Base-by-base conservation (phyloP, 2,329 filamentous ascomycete genomes). In the Lithohypha guttulata region DNA sequence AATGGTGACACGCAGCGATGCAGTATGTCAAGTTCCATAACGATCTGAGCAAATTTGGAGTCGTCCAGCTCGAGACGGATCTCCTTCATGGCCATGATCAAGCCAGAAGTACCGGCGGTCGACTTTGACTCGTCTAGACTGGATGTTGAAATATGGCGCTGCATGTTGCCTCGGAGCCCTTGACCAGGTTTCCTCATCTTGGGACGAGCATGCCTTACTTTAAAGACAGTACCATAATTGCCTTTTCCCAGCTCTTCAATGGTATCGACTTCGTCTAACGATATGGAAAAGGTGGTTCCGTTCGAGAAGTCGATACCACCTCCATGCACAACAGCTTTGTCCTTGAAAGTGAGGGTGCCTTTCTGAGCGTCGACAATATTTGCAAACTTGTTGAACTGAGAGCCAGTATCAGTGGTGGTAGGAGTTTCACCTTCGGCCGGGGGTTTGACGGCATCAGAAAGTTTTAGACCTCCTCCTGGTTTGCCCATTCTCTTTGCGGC, bases 71-170 rank as follows among this genome's bases (percentile, higher is more conserved):
- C 91, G 7, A 98, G 69, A 14, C 91, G 77, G 53, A 98, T 93
- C 62, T 98, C 91, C 60, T 98, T 98, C 91, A 98, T 98, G 10
- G 91, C 91, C 91, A 98, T 96, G 43, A 94, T 70, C 34, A 83
- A 75, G 13, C 89, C 86, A 1, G 78, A 79, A 1, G 67, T 68
- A 20, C 57, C 44, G 30, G 59, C 58, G 53, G 64, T 59, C 6
- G 51, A 45, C 14, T 43, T 41, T 11, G 51, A 47, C 19, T 45
- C 46, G 15, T 61, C 55, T 9, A 45, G 45, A 10, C 44, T 31
- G 11, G 48, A 44, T 8, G 56, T 52, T 30, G 44, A 42, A 6
- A 36, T 33, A 39, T 59, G 54, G 20, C 59, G 60, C 31, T 64
- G 60, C 51, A 75, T 71, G 54, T 75, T 77, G 14, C 75, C 75